Base-by-base conservation (phyloP, 1,139 yeast genomes). In the Candida sojae region DNA sequence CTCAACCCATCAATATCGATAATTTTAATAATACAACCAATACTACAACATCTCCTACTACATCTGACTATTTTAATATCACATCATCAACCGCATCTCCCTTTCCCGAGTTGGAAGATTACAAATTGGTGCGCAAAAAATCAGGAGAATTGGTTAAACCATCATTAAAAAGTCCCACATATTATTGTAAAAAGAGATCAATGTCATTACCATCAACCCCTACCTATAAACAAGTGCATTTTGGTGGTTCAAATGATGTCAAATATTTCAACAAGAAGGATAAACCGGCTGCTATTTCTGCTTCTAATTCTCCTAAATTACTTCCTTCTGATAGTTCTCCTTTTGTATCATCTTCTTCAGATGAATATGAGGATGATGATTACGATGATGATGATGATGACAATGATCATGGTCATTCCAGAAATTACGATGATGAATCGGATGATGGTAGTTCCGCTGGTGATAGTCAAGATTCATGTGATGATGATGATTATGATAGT, bases 141-240 rank as follows among this genome's bases (percentile, higher is more conserved):
- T 82, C 89, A 4, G 96, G 96, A 25, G 96, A 89, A 61, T 71
- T 87, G 37, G 87, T 89, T 43, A 87, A 88, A 60, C 82, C 92
- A 4, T 84, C 89, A 25, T 72, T 89, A 47, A 87, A 85, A 60
- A 47, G 48, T 43, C 49, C 50, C 10, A 60, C 23, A 25, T 50
- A 68, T 68, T 59, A 58, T 39, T 67, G 81, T 39, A 68, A 69
- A 39, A 64, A 65, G 23, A 69, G 88, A 48, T 62, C 77, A 32
- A 75, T 77, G 55, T 84, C 91, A 10, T 76, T 88, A 70, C 96
- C 96, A 2, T 71, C 86, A 0, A 85, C 95, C 4, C 88, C 88
- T 0, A 80, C 87, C 17, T 75, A 77, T 53, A 89, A 89, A 55
- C 83, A 77, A 55, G 96, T 89, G 26, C 93, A 89, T 64, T 89